A percentile compares a stretch with the other conserved stretches of the same genome.
Conservation (phyloP, 805 yeast species). For the Candida succiphila region DNA sequence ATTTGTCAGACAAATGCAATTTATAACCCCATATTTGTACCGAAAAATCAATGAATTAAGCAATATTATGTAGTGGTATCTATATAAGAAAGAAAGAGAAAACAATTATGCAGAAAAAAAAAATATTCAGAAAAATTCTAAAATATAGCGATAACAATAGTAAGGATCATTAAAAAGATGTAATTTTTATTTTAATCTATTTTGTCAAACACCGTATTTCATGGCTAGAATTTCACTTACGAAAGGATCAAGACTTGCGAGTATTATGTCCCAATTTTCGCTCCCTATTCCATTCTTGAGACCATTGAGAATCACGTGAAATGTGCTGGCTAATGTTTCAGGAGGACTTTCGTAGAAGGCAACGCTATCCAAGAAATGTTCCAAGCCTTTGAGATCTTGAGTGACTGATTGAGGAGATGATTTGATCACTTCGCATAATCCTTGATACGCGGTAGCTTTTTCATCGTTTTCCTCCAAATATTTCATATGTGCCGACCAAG, state of each 20-base stretch:
- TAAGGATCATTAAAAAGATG: no score
- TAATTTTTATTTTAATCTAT: no score
- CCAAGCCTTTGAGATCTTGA: constrained; percentile 34
- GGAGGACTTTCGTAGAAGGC: constrained; percentile 45
- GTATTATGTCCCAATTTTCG: constrained; percentile 16
- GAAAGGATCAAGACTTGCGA: constrained; percentile 12
- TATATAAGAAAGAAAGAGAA: neutral
- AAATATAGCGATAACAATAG: no score
- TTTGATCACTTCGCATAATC: constrained; percentile 45
- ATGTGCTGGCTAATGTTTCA: constrained; percentile 30
- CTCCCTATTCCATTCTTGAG: constrained; percentile 39
- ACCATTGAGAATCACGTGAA: constrained; percentile 33
- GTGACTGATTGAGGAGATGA: constrained; percentile 52
- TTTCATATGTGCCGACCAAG: constrained; percentile 66
- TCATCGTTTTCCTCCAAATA: constrained; percentile 73
- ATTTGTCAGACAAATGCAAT: no score
- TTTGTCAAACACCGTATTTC: constrained; percentile 18
- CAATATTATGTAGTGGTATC: no score
- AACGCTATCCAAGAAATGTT: constrained; percentile 48
- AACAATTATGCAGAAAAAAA: neutral
- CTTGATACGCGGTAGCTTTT: constrained; percentile 78
- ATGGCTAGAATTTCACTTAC: constrained; percentile 14
- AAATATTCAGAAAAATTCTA: no score
- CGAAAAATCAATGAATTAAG: neutral
- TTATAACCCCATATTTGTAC: neutral